Percentiles rank a stretch among this genome's conserved stretches.
phyloP scores from a whole-genome alignment of 139 green algal genomes.

The Haematococcus lacustris region DNA sequence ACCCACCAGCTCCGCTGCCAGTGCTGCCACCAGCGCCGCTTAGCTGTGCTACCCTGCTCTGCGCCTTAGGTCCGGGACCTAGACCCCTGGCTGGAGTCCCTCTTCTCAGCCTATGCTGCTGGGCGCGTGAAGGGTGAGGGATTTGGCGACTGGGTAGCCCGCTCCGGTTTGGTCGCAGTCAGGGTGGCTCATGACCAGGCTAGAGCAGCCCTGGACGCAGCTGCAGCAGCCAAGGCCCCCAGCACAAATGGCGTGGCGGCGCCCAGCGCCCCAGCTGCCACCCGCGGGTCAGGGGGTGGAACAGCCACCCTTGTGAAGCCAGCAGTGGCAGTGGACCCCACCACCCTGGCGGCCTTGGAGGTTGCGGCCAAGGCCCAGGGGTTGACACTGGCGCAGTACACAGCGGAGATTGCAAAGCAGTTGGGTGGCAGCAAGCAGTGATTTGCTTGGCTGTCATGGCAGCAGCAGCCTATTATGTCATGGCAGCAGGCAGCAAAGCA shows the following conservation, averaged over 20 bases:
- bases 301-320: not conserved
- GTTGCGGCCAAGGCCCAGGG: constrained; percentile 44
- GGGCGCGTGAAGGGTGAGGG: constrained; percentile 42
- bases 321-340: not conserved
- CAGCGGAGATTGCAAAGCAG: constrained; percentile 36
- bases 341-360: not conserved
- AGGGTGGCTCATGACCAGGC: constrained; percentile 33
- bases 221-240: constrained; percentile 8
- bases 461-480: too few relatives aligned
- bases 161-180: constrained; percentile 54
- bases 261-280: too few relatives aligned
- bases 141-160: constrained; percentile 85
- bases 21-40: too few relatives aligned
- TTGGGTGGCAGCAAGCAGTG: not conserved
- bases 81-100: constrained; percentile 85
- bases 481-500: too few relatives aligned
- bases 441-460: too few relatives aligned
- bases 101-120: constrained; percentile 68
- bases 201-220: constrained; percentile 18
- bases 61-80: constrained; percentile 75
- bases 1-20: too few relatives aligned
- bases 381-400: constrained; percentile 50
- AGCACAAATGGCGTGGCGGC: not conserved
- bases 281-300: too few relatives aligned
- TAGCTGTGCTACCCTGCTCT: too few relatives aligned